Evolutionary conservation across 2,329 filamentous ascomycete species (phyloP).

Genomic region (Annulohypoxylon truncatum): DNA sequence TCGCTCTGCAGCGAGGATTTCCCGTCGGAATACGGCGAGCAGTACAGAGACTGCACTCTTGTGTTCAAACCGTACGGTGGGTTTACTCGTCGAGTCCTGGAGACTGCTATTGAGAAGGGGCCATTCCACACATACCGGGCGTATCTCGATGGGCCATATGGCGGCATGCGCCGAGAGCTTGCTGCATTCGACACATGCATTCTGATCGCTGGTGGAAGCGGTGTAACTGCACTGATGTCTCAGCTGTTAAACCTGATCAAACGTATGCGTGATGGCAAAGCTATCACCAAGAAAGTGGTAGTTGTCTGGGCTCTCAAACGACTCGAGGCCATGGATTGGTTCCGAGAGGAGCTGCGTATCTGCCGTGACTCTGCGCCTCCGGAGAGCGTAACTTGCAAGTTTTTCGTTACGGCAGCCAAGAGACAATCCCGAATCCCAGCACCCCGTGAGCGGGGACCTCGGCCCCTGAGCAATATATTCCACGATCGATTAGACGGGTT

Average conservation of each 20-base stretch:
- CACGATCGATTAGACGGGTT: conserved; percentile 90
- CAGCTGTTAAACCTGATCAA: conserved; percentile 95
- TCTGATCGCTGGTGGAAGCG: conserved; percentile 91
- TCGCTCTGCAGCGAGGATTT: conserved; percentile 94
- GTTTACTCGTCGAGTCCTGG: conserved; percentile 87
- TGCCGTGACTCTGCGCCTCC: conserved; percentile 90
- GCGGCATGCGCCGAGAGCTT: conserved; percentile 89
- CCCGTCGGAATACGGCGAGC: conserved; percentile 88
- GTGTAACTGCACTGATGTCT: conserved; percentile 92
- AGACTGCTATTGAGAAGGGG: conserved; percentile 84
- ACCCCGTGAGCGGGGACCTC: conserved; percentile 57
- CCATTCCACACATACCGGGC: conserved; percentile 93
- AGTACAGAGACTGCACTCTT: conserved; percentile 87
- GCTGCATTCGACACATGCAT: conserved; percentile 94
- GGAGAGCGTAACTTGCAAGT: conserved; percentile 90
- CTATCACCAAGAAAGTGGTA: conserved; percentile 88
- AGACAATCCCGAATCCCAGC: conserved; percentile 54
- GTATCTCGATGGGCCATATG: conserved; percentile 93
- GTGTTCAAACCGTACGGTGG: conserved; percentile 93
- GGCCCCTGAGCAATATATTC: conserved; percentile 79
- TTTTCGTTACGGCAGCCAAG: conserved; percentile 88
- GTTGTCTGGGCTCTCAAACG: conserved; percentile 95
- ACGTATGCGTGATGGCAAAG: conserved; percentile 93
- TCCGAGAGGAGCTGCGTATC: conserved; percentile 92
- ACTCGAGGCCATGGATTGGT: conserved; percentile 96